These are phyloP conservation scores for Mortierella sp. DNA, from an alignment of 371 early-diverging fungal species.

Conservation along the genomic window DNA sequence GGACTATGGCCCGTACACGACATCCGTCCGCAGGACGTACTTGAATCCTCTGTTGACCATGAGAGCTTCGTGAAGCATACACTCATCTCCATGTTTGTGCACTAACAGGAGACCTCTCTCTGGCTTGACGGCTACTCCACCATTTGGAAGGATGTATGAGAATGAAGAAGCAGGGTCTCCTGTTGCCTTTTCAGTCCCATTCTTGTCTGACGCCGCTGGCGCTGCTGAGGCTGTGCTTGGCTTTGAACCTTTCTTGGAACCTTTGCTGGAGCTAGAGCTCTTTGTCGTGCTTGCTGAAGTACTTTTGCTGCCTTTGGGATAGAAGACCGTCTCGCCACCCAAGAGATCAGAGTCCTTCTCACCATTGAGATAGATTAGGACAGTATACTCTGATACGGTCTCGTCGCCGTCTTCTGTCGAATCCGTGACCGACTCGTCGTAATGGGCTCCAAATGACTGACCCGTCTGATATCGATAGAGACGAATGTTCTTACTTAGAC, in stretches of 20 bases:
- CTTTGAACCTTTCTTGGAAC: constrained; percentile 8
- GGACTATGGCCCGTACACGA: constrained; percentile 57
- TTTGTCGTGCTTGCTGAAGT: constrained; percentile 3
- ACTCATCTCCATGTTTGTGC: constrained; percentile 81
- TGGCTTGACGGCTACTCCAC: constrained; percentile 65
- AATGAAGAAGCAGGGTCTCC: background rate
- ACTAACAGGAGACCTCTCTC: constrained; percentile 72
- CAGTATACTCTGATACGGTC: constrained; percentile 69
- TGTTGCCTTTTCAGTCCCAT: background rate
- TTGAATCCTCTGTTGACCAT: constrained; percentile 73
- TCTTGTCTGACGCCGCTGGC: background rate
- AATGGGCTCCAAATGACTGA: constrained; percentile 79
- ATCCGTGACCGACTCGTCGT: constrained; percentile 72
- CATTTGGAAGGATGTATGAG: constrained; percentile 32
- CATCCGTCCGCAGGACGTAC: constrained; percentile 80
- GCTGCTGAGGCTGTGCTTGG: background rate
- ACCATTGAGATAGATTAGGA: constrained; percentile 75
- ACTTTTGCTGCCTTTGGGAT: constrained; percentile 52
- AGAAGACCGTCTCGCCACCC: constrained; percentile 83
- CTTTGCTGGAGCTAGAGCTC: background rate
- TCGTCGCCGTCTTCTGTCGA: constrained; percentile 55
- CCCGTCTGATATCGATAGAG: constrained; percentile 77
- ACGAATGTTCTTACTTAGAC: constrained; percentile 76
- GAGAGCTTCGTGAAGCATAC: constrained; percentile 79
- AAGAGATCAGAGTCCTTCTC: constrained; percentile 56